A percentile compares a stretch with the other conserved stretches of the same genome.
phyloP scores from a whole-genome alignment of 176 grass and related monocot species.

The Sorghum bicolor region Sorghum_bicolor_NCBIv3 NC_012877.2:5824501-5825000 shows the following conservation, averaged over 20 bases:
- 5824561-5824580: constrained; percentile 18
- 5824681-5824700: neutral
- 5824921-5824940: constrained; percentile 15
- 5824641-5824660: neutral
- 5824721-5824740: neutral
- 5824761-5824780: neutral
- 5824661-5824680: constrained; percentile 1
- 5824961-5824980: neutral
- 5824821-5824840: neutral
- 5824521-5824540: neutral
- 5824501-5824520: neutral
- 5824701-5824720: neutral
- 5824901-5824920: neutral
- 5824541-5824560: neutral
- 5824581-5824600: neutral
- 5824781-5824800: neutral
- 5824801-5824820: neutral
- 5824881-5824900: constrained; percentile 16
- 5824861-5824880: constrained; percentile 13
- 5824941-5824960: neutral
- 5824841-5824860: neutral
- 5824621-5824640: neutral
- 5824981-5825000: neutral
- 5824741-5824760: constrained; percentile 19
- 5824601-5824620: constrained; percentile 6